These are phyloP conservation scores for Mycena citricolor DNA, from an alignment of 1,284 basidiomycete genomes.

Conservation along the genomic window DNA sequence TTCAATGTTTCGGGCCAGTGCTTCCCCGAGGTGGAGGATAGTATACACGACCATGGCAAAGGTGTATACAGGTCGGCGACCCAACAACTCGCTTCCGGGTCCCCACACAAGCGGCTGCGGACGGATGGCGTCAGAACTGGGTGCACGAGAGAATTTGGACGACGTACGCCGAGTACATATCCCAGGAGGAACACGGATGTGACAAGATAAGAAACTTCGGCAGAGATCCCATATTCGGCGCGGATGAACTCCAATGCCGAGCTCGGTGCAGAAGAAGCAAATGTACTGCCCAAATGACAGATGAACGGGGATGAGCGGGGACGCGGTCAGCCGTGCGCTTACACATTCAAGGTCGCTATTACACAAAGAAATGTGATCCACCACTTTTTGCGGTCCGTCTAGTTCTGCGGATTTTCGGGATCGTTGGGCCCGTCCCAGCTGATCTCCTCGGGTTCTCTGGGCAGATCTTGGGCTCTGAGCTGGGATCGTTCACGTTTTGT, in stretches of 20 bases:
- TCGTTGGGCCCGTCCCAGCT: constrained; percentile 62
- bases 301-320: no score
- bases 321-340: no score
- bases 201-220: constrained; percentile 50
- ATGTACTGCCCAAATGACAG: constrained; percentile 53
- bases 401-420: constrained; percentile 63
- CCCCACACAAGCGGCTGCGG: constrained; percentile 45
- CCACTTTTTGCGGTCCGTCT: constrained; percentile 51
- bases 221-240: constrained; percentile 39
- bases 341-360: constrained; percentile 56
- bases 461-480: no score
- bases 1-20: constrained; percentile 61
- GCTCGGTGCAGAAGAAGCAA: constrained; percentile 59
- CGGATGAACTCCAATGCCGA: constrained; percentile 41
- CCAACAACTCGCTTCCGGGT: constrained; percentile 62
- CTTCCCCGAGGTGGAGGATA: constrained; percentile 62
- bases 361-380: constrained; percentile 38
- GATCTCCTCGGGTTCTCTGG: constrained; percentile 46
- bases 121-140: constrained; percentile 28
- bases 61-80: constrained; percentile 57
- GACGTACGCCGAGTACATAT: constrained; percentile 53
- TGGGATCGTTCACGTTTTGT: no score
- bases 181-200: constrained; percentile 59
- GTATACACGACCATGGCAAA: constrained; percentile 52
- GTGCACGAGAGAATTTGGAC: constrained; percentile 11